phyloP scores from a whole-genome alignment of 1,139 yeast species.

The Candida tropicalis region DNA sequence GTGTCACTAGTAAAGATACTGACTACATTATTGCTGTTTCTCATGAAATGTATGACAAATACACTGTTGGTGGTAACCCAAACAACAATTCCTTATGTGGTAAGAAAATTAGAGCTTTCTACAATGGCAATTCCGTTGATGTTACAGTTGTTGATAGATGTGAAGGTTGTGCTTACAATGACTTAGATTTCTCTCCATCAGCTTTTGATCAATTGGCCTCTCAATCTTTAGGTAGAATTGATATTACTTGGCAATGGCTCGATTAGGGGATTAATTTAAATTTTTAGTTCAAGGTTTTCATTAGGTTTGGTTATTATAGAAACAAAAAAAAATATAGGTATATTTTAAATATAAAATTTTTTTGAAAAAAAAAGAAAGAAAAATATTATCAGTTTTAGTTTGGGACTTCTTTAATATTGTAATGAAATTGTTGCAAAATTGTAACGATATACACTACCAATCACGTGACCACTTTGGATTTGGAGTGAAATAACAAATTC shows the following conservation, averaged over 20 bases:
- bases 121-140: conserved; percentile 43
- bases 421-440: too few species aligned
- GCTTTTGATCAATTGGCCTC: conserved; percentile 45
- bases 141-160: conserved; percentile 49
- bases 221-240: conserved; percentile 42
- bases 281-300: not conserved
- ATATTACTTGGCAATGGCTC: conserved; percentile 44
- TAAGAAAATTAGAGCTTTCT: conserved; percentile 40
- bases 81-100: conserved; percentile 49
- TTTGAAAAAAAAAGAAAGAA: not conserved
- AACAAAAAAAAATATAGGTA: not conserved
- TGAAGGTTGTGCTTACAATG: conserved; percentile 39
- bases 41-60: conserved; percentile 34
- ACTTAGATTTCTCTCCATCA: conserved; percentile 49
- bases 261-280: not conserved
- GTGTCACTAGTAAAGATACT: conserved; percentile 43
- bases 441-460: too few species aligned
- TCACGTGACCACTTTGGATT: too few species aligned
- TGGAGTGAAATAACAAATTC: too few species aligned
- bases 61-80: conserved; percentile 37
- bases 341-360: not conserved
- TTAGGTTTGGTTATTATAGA: not conserved
- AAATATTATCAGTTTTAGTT: not conserved
- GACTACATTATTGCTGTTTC: conserved; percentile 54
- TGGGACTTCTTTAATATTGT: too few species aligned